phyloP scores from a whole-genome alignment of 805 yeast species.

The Kodamaea fukazawae region DNA sequence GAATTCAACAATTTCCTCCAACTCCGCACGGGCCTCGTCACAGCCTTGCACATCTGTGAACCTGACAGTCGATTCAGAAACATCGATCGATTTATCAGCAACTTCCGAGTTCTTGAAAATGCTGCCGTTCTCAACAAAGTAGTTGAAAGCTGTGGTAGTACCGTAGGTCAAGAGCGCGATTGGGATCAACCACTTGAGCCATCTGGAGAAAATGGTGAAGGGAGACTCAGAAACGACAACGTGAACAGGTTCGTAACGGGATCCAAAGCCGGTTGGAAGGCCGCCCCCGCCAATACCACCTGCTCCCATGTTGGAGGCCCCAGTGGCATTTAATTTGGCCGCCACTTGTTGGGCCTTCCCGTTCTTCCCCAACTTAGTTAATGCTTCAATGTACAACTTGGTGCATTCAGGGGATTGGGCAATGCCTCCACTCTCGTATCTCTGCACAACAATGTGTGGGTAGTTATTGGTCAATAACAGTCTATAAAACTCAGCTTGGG shows the following conservation, averaged over 20 bases:
- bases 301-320: conserved; percentile 3
- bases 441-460: conserved; percentile 93
- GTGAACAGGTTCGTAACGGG: conserved; percentile 81
- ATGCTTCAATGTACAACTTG: conserved; percentile 73
- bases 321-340: conserved; percentile 30
- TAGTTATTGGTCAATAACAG: conserved; percentile 73
- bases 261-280: conserved; percentile 47
- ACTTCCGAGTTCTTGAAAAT: conserved; percentile 72
- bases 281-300: conserved; percentile 8
- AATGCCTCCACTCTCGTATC: conserved; percentile 93
- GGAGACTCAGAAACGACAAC: conserved; percentile 90
- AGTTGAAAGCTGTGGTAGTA: conserved; percentile 72
- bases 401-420: conserved; percentile 80
- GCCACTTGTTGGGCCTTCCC: conserved; percentile 74
- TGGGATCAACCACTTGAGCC: conserved; percentile 87
- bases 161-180: conserved; percentile 79
- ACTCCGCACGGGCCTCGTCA: conserved; percentile 96
- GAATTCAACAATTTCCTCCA: conserved; percentile 97
- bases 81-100: conserved; percentile 77
- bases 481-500: conserved; percentile 83
- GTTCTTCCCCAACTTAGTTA: conserved; percentile 70
- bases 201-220: conserved; percentile 71
- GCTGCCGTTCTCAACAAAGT: conserved; percentile 78
- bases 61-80: conserved; percentile 78
- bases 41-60: conserved; percentile 95